Evolutionary conservation across 73 alveolate species (phyloP), one percentile per base, ranked within the genome.

Genomic region (Tetrahymena borealis): DNA sequence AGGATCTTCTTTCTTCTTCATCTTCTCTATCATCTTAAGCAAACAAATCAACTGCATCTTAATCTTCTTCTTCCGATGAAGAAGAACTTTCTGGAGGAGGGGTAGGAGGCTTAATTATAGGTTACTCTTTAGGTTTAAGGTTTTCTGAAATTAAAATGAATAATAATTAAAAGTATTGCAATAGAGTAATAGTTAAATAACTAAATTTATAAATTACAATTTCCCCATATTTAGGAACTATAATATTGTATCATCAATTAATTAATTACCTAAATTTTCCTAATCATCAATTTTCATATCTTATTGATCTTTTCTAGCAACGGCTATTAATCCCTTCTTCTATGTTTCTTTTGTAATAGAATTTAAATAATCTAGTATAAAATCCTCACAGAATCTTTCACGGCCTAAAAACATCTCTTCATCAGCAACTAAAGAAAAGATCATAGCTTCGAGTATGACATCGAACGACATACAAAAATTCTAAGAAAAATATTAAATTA

Each of bases 331-430:
- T n/a, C 90, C 95, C 8, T 79, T 78, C 91, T 92, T 92, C 32
- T 36, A 31, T 32, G 90, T 92, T 38, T 92, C 95, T 37, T 92
- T 92, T 4, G 92, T 39, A 37, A 78, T 78, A 12, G 40, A 38
- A 78, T 92, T 92, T 13, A 41, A 78, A 39, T 78, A 78, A 40
- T 92, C 95, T 12, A 78, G 13, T 40, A 92, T 92, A 78, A 78
- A 91, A 16, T 92, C 90, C 33, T 92, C 95, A 3, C 90, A 91
- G 78, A 92, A 92, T 38, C 95, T 92, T 18, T 36, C 90, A 38
- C 90, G 32, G 4, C 95, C 95, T 78, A 92, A 38, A 36, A 92
- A 92, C 95, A 92, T 92, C 33, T 92, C 95, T 42, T 92, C 95
- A 37, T 92, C 95, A 8, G 95, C 95, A 11, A 38, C 39, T 37